Evolutionary conservation across 495 filamentous ascomycete species (phyloP).

Genomic region (Tuber brumale): DNA sequence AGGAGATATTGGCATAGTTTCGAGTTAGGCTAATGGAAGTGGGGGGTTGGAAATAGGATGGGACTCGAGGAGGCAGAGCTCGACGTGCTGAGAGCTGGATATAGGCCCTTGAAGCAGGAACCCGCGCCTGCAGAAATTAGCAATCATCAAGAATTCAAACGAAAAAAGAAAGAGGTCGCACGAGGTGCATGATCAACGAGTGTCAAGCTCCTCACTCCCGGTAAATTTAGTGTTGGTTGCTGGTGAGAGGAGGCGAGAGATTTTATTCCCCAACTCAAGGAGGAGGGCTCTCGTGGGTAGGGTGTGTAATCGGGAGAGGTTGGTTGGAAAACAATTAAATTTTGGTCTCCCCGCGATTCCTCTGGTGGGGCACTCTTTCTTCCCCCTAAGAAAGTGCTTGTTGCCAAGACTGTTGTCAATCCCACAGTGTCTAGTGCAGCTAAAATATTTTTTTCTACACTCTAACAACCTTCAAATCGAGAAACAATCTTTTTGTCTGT

Average conservation of each 20-base stretch:
- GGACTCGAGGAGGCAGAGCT: slow-evolving; percentile 15
- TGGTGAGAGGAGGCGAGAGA: not conserved
- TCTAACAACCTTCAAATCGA: not conserved
- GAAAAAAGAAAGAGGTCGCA: not conserved
- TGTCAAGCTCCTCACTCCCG: not conserved
- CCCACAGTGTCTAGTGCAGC: slow-evolving; percentile 21
- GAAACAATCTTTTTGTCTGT: slow-evolving; percentile 17
- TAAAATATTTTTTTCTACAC: slow-evolving; percentile 19
- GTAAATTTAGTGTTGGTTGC: not conserved
- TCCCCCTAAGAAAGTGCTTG: not conserved
- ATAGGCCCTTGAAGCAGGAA: slow-evolving; percentile 22
- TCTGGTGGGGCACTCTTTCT: not conserved
- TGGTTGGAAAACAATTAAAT: not conserved
- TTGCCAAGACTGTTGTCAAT: slow-evolving; percentile 5
- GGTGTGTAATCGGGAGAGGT: not conserved
- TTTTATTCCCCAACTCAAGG: not conserved
- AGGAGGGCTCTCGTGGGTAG: not conserved
- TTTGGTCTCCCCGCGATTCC: not conserved
- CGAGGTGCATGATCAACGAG: not conserved
- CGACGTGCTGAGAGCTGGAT: slow-evolving; percentile 18
- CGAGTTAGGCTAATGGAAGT: slow-evolving; percentile 42
- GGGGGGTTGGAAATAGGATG: slow-evolving; percentile 43
- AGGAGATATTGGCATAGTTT: slow-evolving; percentile 39
- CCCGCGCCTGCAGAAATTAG: slow-evolving; percentile 12
- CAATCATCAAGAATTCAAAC: not conserved